Evolutionary conservation across 768 basidiomycete species (phyloP).

Genomic region (Lentinula sp.): DNA sequence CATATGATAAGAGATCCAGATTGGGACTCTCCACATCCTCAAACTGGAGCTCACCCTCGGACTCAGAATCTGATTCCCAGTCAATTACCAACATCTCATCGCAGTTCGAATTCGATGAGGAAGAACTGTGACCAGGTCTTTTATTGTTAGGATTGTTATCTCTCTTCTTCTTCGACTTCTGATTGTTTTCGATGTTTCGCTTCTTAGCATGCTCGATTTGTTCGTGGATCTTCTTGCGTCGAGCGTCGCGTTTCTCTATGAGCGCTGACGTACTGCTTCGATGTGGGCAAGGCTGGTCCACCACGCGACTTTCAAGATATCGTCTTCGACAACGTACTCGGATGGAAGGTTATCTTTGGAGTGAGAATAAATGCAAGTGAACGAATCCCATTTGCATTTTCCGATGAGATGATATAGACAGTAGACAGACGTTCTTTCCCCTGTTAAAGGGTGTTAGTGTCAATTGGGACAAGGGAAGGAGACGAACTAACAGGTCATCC

Average conservation of each 20-base stretch:
- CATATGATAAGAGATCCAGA: slow-evolving; percentile 29
- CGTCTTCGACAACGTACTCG: slow-evolving; percentile 11
- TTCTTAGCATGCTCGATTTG: background rate
- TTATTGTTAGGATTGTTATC: background rate
- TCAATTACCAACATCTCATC: background rate
- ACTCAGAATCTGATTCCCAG: slow-evolving; percentile 2
- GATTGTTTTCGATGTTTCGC: background rate
- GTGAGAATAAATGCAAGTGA: slow-evolving; percentile 28
- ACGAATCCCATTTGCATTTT: slow-evolving; percentile 23
- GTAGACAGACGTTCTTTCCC: slow-evolving; percentile 32
- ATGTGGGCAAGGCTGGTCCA: slow-evolving; percentile 13
- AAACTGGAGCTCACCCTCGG: slow-evolving; percentile 8
- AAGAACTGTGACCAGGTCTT: background rate
- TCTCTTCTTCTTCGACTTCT: background rate
- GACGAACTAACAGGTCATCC: slow-evolving; percentile 25
- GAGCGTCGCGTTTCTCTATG: background rate
- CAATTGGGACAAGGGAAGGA: background rate
- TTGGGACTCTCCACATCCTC: slow-evolving; percentile 19
- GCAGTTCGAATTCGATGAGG: background rate
- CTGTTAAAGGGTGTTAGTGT: slow-evolving; percentile 11
- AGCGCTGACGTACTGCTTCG: background rate
- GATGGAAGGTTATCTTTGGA: slow-evolving; percentile 21
- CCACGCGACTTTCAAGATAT: slow-evolving; percentile 13
- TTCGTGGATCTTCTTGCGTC: slow-evolving; percentile 3
- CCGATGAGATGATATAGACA: slow-evolving; percentile 27